A percentile compares a stretch with the other conserved stretches of the same genome.
Evolutionary conservation across 1,139 yeast genomes (phyloP).

Genomic region (Lodderomyces oxycetoniae): DNA sequence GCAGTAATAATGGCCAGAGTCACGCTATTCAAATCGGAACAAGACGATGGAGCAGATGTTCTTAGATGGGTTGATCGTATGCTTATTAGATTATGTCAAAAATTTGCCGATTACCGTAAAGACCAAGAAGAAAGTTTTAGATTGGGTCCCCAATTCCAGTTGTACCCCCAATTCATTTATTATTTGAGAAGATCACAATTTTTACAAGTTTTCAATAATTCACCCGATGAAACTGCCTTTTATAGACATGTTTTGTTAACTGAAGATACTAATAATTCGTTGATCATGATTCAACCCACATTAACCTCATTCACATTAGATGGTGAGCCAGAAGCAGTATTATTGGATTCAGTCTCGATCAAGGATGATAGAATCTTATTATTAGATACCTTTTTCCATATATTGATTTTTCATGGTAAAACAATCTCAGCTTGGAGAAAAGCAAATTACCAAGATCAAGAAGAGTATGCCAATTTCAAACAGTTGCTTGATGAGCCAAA

Average conservation of each 20-base stretch:
- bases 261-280: slow-evolving; percentile 89
- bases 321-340: slow-evolving; percentile 83
- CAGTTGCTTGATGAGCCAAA: slow-evolving; percentile 84
- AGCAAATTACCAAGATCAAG: slow-evolving; percentile 88
- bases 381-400: slow-evolving; percentile 93
- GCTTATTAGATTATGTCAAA: slow-evolving; percentile 48
- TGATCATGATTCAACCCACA: slow-evolving; percentile 96
- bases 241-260: slow-evolving; percentile 88
- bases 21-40: slow-evolving; percentile 85
- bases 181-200: slow-evolving; percentile 96
- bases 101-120: slow-evolving; percentile 49
- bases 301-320: slow-evolving; percentile 81
- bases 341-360: slow-evolving; percentile 88
- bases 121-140: slow-evolving; percentile 45
- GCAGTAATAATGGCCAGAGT: slow-evolving; percentile 94
- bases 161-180: slow-evolving; percentile 91
- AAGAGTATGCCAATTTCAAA: slow-evolving; percentile 85
- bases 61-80: slow-evolving; percentile 50
- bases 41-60: slow-evolving; percentile 52
- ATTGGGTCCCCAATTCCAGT: slow-evolving; percentile 43
- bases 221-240: slow-evolving; percentile 98
- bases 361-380: slow-evolving; percentile 83
- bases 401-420: slow-evolving; percentile 91
- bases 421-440: slow-evolving; percentile 96
- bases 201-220: slow-evolving; percentile 92